Conservation (phyloP, 2,329 filamentous ascomycete genomes). For the Apiospora saccharicola region DNA sequence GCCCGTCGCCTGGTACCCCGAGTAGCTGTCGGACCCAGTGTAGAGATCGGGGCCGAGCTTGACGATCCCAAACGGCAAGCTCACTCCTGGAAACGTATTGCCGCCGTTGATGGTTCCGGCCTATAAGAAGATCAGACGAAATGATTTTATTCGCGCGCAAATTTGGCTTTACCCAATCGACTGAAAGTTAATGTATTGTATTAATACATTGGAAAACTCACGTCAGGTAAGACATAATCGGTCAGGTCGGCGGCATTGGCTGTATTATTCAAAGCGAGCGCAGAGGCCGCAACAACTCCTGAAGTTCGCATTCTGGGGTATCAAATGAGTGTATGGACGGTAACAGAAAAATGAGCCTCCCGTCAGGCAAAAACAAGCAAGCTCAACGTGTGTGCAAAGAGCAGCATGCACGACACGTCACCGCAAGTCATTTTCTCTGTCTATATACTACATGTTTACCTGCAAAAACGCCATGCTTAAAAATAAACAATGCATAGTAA, state of each 20-base stretch:
- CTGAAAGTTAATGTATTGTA: neutral
- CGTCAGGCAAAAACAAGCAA: neutral
- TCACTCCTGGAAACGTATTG: conserved; percentile 60
- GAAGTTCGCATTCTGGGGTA: conserved; percentile 7
- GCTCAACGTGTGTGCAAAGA: neutral
- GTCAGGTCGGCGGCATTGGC: conserved; percentile 29
- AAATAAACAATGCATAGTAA: neutral
- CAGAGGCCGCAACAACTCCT: neutral
- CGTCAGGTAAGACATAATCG: conserved; percentile 35
- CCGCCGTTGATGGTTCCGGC: conserved; percentile 54
- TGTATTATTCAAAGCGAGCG: neutral
- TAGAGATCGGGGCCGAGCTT: conserved; percentile 60
- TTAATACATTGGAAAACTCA: conserved; percentile 29
- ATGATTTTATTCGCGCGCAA: neutral
- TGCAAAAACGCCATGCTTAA: neutral
- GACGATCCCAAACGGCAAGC: conserved; percentile 55
- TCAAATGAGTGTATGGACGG: neutral
- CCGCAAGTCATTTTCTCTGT: neutral
- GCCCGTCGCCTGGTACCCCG: conserved; percentile 58
- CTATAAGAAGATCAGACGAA: conserved; percentile 39
- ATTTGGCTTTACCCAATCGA: neutral
- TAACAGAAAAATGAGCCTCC: neutral
- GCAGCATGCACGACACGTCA: neutral
- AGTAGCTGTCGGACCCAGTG: conserved; percentile 58
- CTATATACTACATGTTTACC: neutral